Conservation (phyloP, 306 rosid species). For the Crataegus laevigata region DNA sequence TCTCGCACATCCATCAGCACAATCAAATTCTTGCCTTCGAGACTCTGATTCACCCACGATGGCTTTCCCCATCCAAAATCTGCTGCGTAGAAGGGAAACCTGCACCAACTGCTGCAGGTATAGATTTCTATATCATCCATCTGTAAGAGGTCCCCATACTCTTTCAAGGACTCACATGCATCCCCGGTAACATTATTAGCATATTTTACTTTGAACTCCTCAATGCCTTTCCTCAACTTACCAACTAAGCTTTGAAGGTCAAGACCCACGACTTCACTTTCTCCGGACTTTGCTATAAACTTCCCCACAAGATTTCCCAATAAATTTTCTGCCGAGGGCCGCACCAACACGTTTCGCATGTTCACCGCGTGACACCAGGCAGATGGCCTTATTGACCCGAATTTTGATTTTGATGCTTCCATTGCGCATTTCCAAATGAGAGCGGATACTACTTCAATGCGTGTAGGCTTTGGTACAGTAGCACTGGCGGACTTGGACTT, state of each 20-base stretch:
- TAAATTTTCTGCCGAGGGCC: conserved; percentile 7
- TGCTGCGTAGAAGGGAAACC: background rate
- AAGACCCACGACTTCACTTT: background rate
- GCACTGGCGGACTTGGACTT: conserved; percentile 18
- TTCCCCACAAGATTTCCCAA: conserved; percentile 34
- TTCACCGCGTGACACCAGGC: conserved; percentile 25
- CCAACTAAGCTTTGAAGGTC: conserved; percentile 2
- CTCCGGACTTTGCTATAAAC: background rate
- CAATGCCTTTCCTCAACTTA: background rate
- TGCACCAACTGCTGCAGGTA: conserved; percentile 1
- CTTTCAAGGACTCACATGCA: background rate
- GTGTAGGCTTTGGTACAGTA: conserved; percentile 11
- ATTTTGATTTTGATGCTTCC: conserved; percentile 6
- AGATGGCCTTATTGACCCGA: conserved; percentile 6
- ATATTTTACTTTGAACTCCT: background rate
- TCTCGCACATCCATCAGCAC: background rate
- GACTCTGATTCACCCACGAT: background rate
- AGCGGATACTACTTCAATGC: conserved; percentile 26
- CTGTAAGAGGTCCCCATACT: background rate
- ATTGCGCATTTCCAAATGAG: conserved; percentile 39
- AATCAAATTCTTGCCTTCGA: background rate
- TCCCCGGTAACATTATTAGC: background rate
- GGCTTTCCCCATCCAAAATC: conserved; percentile 9
- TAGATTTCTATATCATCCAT: background rate
- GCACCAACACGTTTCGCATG: conserved; percentile 16